Percentiles rank a stretch among this genome's conserved stretches.
Conservation (phyloP, 306 rosid genomes). For the Cucumis melo region DNA sequence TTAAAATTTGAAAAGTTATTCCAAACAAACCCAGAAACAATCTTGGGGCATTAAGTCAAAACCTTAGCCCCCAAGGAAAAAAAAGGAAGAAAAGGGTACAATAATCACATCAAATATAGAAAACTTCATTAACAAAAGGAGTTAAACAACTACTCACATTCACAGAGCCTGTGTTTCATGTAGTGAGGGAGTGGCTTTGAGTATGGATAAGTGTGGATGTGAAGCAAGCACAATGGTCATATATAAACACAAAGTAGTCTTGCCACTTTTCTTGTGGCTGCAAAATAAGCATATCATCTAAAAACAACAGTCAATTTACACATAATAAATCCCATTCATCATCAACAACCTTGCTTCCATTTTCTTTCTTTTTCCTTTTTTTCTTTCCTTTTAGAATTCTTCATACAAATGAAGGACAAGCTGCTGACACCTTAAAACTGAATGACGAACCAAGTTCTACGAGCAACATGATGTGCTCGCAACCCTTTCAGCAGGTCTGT, state of each 20-base stretch:
- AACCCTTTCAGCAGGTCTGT: conserved; percentile 7
- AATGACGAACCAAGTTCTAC: background rate
- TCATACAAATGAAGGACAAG: background rate
- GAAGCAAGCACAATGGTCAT: background rate
- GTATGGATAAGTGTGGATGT: background rate
- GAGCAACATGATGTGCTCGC: conserved; percentile 6
- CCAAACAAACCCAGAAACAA: no score
- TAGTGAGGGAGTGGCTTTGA: background rate
- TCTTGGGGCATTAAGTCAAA: no score
- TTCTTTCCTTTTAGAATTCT: background rate
- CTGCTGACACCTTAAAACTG: background rate
- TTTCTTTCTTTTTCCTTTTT: background rate
- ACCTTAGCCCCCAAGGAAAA: no score
- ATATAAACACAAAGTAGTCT: conserved; percentile 1
- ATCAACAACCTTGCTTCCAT: background rate
- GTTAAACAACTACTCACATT: background rate
- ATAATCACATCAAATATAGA: background rate
- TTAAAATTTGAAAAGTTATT: no score
- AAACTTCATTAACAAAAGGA: background rate
- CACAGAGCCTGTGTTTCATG: background rate
- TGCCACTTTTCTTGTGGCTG: conserved; percentile 3
- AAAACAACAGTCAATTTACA: conserved; percentile 7
- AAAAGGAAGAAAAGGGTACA: background rate
- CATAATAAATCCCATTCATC: background rate
- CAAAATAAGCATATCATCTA: background rate